Evolutionary conservation across 2,329 filamentous ascomycete genomes (phyloP).

Genomic region (Trichothecium roseum): DNA sequence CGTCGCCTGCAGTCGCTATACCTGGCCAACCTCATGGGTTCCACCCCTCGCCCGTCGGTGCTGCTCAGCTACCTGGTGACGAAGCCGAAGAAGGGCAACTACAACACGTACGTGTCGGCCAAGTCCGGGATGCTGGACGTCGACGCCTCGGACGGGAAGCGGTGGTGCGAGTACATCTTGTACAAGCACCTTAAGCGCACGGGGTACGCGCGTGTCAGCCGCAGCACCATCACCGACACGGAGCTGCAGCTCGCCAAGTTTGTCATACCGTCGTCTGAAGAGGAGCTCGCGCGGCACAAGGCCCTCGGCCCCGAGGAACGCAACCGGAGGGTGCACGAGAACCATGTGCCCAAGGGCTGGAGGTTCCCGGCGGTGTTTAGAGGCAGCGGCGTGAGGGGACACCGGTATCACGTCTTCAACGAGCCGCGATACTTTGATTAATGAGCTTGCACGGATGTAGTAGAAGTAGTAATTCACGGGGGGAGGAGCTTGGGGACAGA

Average conservation of each 20-base stretch:
- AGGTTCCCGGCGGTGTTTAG: constrained; percentile 79
- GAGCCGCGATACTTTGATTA: constrained; percentile 65
- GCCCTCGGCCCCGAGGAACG: constrained; percentile 41
- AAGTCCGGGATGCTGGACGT: constrained; percentile 91
- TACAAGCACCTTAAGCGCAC: constrained; percentile 81
- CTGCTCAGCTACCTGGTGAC: constrained; percentile 89
- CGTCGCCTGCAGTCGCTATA: constrained; percentile 79
- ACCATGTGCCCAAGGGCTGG: constrained; percentile 63
- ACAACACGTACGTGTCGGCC: constrained; percentile 87
- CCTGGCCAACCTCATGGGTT: constrained; percentile 78
- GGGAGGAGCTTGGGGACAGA: no score
- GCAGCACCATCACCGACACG: constrained; percentile 90
- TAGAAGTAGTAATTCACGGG: background rate
- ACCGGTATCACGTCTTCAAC: constrained; percentile 90
- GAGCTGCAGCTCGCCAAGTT: constrained; percentile 97
- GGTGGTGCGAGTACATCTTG: constrained; percentile 98
- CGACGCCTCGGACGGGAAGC: constrained; percentile 84
- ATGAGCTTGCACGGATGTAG: no score
- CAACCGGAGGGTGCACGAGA: constrained; percentile 51
- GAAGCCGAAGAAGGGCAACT: constrained; percentile 83
- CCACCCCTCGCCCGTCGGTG: constrained; percentile 67
- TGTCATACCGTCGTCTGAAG: constrained; percentile 58
- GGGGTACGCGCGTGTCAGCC: constrained; percentile 81
- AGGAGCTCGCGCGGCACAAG: constrained; percentile 37
- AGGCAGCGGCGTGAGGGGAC: constrained; percentile 77